Evolutionary conservation across 208 protist genomes (phyloP), one percentile per base, ranked within the genome.

Genomic region (Trichomonas gallinae): DNA sequence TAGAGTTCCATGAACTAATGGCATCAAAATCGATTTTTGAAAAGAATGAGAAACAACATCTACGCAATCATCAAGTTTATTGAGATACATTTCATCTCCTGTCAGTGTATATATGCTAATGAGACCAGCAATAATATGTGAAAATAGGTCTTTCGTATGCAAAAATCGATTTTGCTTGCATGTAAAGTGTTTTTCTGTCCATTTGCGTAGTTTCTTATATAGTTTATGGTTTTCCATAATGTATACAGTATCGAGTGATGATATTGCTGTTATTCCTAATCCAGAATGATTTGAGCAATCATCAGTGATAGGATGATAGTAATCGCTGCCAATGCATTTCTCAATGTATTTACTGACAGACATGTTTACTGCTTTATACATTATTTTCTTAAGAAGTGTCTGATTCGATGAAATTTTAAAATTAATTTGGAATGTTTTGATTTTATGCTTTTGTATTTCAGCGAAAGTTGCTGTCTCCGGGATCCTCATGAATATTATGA

Each of bases 91-190:
- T 81, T 23, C 98, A 46, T 98, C 97, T 17, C 96, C 82, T 38
- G 97, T 97, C 9, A 98, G 91, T 21, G 97, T 58, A 91, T 98
- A 98, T 23, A 97, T 98, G 34, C 97, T 93, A 3, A 98, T 89
- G 34, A 98, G 97, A 23, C 97, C 98, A 26, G 97, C 98, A 21
- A 98, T 40, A 51, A 85, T 40, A 42, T 85, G 81, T 9, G 34
- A 36, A 40, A 85, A 42, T 13, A 85, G 11, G n/a, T 85, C 81
- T 42, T 85, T 34, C 34, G 81, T 85, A 11, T 34, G 34, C 11
- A 85, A 6, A 15, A 85, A 85, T 42, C 34, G 21, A 40, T 85
- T 85, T 34, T 85, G 26, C 42, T 34, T 40, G 42, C 81, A 85
- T 15, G 34, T 85, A 85, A 85, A 85, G 17, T 13, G 42, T 85